Conservation (phyloP, 164 flowering plant species). For the Kalanchoe fedtschenkoi region DNA sequence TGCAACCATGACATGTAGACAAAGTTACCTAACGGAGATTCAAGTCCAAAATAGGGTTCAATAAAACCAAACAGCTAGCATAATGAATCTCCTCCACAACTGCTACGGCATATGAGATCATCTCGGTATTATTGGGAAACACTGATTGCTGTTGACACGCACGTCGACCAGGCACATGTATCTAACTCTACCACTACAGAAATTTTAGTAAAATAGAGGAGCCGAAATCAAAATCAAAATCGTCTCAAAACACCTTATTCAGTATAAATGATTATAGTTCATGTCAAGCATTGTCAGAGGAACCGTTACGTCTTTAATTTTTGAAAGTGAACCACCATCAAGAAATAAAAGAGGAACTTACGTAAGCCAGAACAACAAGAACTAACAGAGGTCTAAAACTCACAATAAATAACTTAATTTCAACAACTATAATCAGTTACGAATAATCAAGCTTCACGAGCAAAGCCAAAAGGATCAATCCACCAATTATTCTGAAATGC, state of each 20-base stretch:
- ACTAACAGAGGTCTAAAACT: no score
- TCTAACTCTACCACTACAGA: no score
- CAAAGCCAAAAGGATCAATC: no score
- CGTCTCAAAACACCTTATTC: no score
- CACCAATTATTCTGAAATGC: background rate
- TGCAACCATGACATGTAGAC: conserved; percentile 16
- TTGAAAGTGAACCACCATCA: background rate
- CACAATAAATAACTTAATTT: no score
- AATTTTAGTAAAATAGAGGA: no score
- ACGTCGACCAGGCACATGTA: background rate
- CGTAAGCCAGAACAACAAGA: background rate
- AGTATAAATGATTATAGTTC: no score
- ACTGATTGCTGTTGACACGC: background rate
- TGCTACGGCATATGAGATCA: background rate
- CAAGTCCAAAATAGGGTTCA: background rate
- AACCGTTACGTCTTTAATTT: background rate
- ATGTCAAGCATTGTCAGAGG: background rate
- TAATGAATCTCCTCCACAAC: background rate
- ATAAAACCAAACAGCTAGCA: background rate
- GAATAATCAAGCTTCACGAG: no score
- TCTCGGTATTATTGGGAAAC: background rate
- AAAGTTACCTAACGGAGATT: background rate
- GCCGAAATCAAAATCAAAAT: no score
- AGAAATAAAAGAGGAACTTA: background rate
- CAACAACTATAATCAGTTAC: no score